Evolutionary conservation across 768 basidiomycete species (phyloP), one percentile per base, ranked within the genome.

Genomic region (Roridomyces roridus): DNA sequence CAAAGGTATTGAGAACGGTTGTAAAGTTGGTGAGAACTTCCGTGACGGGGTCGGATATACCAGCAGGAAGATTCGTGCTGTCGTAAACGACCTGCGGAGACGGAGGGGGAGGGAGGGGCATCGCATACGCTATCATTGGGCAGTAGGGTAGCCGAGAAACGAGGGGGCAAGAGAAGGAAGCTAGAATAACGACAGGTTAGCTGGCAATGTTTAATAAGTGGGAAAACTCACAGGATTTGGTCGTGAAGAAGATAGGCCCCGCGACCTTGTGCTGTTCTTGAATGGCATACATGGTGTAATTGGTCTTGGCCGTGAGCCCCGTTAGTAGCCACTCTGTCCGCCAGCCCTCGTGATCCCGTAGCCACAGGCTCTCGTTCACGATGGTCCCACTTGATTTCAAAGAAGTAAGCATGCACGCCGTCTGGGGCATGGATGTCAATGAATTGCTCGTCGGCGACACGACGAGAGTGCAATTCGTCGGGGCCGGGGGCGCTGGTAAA

Each of bases 221-320:
- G n/a, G n/a, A n/a, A n/a, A 31, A 71, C 83, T 51, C 66, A 86
- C 88, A 77, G 17, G 88, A 87, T 74, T 95, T 94, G 3, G 92
- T 94, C 8, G 75, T 68, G 55, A 94, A 88, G 63, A 81, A 88
- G 2, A 89, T 81, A 0, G 91, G 91, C 3, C 83, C 85, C 52
- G 80, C 84, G 44, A 92, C 80, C 63, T 82, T 80, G 42, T 80
- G 8, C 71, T 74, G 55, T 84, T 78, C 59, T 84, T 76, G 3
- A n/a, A 91, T 64, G 14, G 86, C 80, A 65, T 85, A 94, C 0
- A 81, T 85, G 1, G 92, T 93, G 64, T 94, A 95, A 64, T 95
- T 95, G 28, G 88, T 91, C 10, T 75, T 74, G 6, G 87, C 77
- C 1, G 74, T 71, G 17, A 96, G 75, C 0, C 80, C 84, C 1